Conservation (phyloP, 257 asterid species). For the Rehmannia glutinosa region DNA sequence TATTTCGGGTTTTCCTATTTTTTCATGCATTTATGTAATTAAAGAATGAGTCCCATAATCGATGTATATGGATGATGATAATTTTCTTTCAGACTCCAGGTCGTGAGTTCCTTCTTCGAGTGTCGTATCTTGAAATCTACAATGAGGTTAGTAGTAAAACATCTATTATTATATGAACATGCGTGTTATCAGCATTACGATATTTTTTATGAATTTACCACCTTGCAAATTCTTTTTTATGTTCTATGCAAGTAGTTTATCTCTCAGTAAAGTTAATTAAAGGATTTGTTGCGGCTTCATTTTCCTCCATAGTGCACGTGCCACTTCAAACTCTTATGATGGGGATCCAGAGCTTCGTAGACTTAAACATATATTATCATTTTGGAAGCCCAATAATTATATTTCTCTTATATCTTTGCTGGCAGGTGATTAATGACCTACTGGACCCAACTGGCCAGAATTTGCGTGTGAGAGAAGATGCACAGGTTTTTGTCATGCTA, state of each 20-base stretch:
- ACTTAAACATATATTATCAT: background rate
- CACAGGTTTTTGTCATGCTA: slow-evolving; percentile 44
- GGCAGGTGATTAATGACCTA: slow-evolving; percentile 89
- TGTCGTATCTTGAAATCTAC: slow-evolving; percentile 91
- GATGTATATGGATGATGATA: slow-evolving; percentile 6
- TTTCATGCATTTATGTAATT: background rate
- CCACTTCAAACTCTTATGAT: background rate
- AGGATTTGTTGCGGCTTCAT: background rate
- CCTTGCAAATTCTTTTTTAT: background rate
- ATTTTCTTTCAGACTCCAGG: slow-evolving; percentile 84
- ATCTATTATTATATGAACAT: background rate
- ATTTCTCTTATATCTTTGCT: slow-evolving; percentile 16
- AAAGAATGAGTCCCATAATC: background rate
- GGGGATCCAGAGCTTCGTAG: background rate
- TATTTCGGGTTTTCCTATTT: background rate
- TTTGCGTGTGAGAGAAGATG: slow-evolving; percentile 85
- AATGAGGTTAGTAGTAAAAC: slow-evolving; percentile 67
- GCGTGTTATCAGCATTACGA: slow-evolving; percentile 34
- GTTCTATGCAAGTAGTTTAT: slow-evolving; percentile 3
- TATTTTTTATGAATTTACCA: background rate
- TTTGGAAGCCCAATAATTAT: background rate
- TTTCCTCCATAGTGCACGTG: background rate
- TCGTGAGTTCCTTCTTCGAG: slow-evolving; percentile 89
- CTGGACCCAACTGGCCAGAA: slow-evolving; percentile 94
- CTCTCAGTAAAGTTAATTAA: background rate